A percentile compares a stretch with the other conserved stretches of the same genome.
Evolutionary conservation across 2,329 filamentous ascomycete species (phyloP).

Genomic region (Metarhizium guizhouense): DNA sequence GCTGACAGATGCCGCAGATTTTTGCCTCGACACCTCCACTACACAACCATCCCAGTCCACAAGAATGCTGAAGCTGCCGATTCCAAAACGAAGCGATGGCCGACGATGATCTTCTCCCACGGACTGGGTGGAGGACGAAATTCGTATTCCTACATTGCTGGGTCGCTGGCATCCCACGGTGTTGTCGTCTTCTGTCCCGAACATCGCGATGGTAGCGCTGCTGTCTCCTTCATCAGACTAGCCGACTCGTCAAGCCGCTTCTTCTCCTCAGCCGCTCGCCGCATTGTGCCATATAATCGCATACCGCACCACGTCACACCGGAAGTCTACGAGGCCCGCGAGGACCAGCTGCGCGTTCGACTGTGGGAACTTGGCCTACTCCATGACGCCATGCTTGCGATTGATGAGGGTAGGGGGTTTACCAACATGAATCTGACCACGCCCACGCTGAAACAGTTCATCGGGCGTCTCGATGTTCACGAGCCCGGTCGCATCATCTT

Average conservation of each 20-base stretch:
- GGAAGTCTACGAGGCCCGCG: constrained; percentile 57
- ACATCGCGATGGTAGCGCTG: constrained; percentile 73
- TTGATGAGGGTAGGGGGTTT: constrained; percentile 47
- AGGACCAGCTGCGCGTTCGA: constrained; percentile 65
- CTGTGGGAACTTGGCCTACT: constrained; percentile 70
- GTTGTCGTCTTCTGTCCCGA: constrained; percentile 74
- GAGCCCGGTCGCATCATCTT: constrained; percentile 66
- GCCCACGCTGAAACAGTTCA: constrained; percentile 48
- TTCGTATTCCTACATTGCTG: constrained; percentile 74
- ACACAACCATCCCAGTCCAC: constrained; percentile 61
- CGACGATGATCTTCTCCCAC: constrained; percentile 79
- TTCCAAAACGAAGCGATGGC: constrained; percentile 52
- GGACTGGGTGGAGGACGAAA: constrained; percentile 75
- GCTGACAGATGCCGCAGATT: constrained; percentile 33
- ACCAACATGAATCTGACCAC: constrained; percentile 45
- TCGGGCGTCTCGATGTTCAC: constrained; percentile 55
- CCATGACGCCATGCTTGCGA: constrained; percentile 56
- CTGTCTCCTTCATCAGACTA: constrained; percentile 62
- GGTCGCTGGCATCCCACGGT: constrained; percentile 72
- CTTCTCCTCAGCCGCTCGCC: constrained; percentile 17
- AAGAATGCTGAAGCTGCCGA: constrained; percentile 59
- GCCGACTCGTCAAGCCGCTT: constrained; percentile 35
- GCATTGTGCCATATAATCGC: constrained; percentile 36
- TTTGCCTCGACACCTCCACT: constrained; percentile 63
- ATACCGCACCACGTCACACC: constrained; percentile 54